Percentiles rank a stretch among this genome's conserved stretches.
phyloP scores from a whole-genome alignment of 257 asterid genomes.

The Capsicum baccatum region DNA sequence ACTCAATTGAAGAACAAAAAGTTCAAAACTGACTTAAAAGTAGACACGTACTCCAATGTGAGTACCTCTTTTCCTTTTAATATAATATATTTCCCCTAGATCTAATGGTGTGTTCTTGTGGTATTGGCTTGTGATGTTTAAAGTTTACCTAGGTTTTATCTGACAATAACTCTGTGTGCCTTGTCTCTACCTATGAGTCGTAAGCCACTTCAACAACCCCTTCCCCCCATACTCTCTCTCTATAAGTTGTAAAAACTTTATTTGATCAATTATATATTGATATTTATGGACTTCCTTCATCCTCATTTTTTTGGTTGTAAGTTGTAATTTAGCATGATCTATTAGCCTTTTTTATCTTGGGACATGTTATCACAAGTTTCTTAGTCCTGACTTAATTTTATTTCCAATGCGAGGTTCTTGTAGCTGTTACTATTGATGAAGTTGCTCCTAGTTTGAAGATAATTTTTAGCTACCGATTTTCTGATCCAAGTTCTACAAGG shows the following conservation, averaged over 20 bases:
- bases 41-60: conserved; percentile 27
- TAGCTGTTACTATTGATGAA: conserved; percentile 23
- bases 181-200: background rate
- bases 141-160: background rate
- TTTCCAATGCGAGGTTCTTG: conserved; percentile 1
- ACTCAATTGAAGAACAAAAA: conserved; percentile 29
- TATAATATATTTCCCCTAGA: background rate
- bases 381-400: background rate
- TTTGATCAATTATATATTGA: background rate
- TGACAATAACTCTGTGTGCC: background rate
- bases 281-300: background rate
- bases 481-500: conserved; percentile 29
- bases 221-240: no score
- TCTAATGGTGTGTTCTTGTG: background rate
- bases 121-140: background rate
- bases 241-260: background rate
- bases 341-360: background rate
- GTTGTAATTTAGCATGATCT: background rate
- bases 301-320: background rate
- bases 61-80: background rate
- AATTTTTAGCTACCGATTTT: conserved; percentile 20
- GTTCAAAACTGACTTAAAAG: conserved; percentile 19
- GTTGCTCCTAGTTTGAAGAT: conserved; percentile 27
- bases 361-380: background rate
- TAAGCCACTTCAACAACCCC: no score